Conservation (phyloP, 495 filamentous ascomycete genomes). For the Parachaetomium inaequale region DNA sequence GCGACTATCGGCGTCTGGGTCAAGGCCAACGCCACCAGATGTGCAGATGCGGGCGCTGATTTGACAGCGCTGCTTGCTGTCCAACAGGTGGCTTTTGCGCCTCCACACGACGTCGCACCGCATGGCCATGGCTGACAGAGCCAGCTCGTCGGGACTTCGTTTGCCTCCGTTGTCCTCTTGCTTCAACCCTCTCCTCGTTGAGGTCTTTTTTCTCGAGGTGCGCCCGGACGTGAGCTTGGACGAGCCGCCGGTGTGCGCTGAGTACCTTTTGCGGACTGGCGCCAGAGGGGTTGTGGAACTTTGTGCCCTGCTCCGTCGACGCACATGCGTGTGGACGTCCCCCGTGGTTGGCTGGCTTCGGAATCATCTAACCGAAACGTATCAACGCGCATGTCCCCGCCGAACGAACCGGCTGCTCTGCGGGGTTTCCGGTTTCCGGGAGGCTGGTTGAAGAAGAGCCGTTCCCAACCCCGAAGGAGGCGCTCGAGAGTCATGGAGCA, state of each 20-base stretch:
- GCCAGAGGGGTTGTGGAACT: background rate
- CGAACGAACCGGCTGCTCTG: background rate
- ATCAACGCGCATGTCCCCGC: background rate
- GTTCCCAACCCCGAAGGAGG: background rate
- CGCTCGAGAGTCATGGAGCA: conserved; percentile 1
- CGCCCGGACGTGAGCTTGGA: background rate
- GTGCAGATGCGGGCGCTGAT: background rate
- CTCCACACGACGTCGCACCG: conserved; percentile 4
- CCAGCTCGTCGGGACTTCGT: background rate
- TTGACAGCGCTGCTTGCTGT: background rate
- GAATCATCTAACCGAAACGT: background rate
- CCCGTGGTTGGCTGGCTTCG: background rate
- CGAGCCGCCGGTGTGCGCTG: background rate
- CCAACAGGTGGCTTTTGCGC: background rate
- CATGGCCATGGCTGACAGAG: background rate
- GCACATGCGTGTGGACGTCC: background rate
- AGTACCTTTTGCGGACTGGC: background rate
- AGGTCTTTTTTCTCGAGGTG: background rate
- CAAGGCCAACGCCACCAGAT: conserved; percentile 8
- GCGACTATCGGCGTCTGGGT: background rate
- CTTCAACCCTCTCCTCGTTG: background rate
- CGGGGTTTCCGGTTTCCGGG: conserved; percentile 10
- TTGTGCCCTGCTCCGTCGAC: background rate
- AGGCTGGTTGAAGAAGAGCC: background rate
- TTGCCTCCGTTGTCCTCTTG: background rate